A percentile compares a stretch with the other conserved stretches of the same genome.
These are phyloP conservation scores for Scutellaria barbata DNA, from an alignment of 257 asterid genomes.

Conservation along the genomic window DNA sequence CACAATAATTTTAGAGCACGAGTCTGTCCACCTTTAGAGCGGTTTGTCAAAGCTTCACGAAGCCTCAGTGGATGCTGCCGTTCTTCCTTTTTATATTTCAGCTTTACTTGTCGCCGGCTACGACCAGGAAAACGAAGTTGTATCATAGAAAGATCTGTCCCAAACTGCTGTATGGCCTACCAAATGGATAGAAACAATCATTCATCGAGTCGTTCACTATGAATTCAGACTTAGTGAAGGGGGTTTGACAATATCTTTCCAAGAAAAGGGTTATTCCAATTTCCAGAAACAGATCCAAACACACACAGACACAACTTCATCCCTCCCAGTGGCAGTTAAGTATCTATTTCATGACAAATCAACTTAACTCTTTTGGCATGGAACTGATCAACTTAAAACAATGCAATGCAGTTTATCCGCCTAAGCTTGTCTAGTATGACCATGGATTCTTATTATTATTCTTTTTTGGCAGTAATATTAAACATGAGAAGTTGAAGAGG, in stretches of 20 bases:
- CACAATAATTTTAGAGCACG: not conserved
- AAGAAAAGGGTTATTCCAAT: not conserved
- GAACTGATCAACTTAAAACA: not conserved
- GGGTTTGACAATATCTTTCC: constrained; percentile 5
- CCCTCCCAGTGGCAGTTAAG: not conserved
- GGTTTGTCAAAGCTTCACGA: constrained; percentile 75
- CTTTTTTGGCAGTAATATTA: not conserved
- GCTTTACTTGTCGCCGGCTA: constrained; percentile 65
- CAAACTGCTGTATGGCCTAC: constrained; percentile 82
- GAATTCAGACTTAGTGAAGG: not conserved
- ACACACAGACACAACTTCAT: not conserved
- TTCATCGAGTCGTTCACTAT: not conserved
- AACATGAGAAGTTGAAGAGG: constrained; percentile 2
- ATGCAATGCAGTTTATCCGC: not conserved
- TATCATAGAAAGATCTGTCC: constrained; percentile 87
- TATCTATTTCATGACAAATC: not conserved
- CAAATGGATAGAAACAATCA: constrained; percentile 20
- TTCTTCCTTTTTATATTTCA: constrained; percentile 89
- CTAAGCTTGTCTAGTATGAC: not conserved
- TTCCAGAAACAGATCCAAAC: not conserved
- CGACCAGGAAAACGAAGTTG: constrained; percentile 84
- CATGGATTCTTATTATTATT: not conserved
- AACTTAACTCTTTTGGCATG: not conserved
- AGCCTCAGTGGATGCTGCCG: constrained; percentile 71
- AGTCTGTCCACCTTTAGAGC: constrained; percentile 54